Evolutionary conservation across 164 flowering plant species (phyloP).

Genomic region (Tinospora cordifolia): DNA sequence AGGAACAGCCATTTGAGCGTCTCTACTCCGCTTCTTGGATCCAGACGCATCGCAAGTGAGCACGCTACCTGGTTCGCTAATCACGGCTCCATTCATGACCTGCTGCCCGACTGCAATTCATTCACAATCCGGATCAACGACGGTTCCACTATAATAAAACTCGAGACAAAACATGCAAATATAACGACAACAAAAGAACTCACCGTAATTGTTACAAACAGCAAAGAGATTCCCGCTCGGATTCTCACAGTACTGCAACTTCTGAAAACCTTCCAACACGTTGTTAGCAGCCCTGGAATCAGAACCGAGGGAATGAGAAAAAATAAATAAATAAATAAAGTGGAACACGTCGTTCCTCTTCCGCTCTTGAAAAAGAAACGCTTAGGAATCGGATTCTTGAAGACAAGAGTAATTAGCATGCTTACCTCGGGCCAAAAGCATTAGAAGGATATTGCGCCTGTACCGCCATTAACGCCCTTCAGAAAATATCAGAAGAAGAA

Average conservation of each 20-base stretch:
- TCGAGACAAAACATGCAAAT: neutral
- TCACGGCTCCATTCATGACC: slow-evolving; percentile 20
- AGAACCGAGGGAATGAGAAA: neutral
- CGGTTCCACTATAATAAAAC: neutral
- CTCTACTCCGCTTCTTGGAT: slow-evolving; percentile 15
- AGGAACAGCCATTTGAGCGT: slow-evolving; percentile 1
- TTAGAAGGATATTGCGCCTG: slow-evolving; percentile 14
- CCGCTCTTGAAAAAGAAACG: neutral
- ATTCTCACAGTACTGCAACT: neutral
- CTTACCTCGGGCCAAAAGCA: slow-evolving; percentile 3
- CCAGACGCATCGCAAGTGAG: slow-evolving; percentile 28
- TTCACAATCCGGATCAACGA: neutral
- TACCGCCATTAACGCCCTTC: slow-evolving; percentile 4
- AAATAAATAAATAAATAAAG: neutral
- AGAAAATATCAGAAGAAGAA: neutral
- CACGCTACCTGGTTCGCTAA: slow-evolving; percentile 28
- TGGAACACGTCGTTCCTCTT: neutral
- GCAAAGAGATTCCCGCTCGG: neutral
- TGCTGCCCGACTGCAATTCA: slow-evolving; percentile 1
- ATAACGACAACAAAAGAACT: neutral
- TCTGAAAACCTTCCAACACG: slow-evolving; percentile 3
- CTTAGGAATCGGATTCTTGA: neutral
- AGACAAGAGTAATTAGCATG: neutral
- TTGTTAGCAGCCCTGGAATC: neutral
- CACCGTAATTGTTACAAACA: slow-evolving; percentile 4